Percentiles rank a stretch among this genome's conserved stretches.
Evolutionary conservation across 164 flowering plant species (phyloP).

Genomic region (Magnolia sinica): DNA sequence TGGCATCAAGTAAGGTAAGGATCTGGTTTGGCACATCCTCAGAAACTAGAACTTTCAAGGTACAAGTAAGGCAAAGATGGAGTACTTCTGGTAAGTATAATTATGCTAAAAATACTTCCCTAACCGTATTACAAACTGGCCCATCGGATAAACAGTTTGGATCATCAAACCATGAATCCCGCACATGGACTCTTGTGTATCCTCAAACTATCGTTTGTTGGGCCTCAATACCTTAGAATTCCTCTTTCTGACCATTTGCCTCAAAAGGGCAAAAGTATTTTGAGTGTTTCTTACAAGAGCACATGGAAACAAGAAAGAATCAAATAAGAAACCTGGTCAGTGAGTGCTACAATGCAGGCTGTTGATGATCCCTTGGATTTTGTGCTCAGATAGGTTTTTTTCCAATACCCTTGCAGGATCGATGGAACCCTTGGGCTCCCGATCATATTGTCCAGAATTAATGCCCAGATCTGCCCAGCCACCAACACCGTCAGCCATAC

Average conservation of each 20-base stretch:
- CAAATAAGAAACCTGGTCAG: constrained; percentile 69
- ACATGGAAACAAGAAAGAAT: neutral
- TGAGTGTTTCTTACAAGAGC: neutral
- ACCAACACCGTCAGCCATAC: constrained; percentile 98
- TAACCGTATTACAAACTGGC: no score
- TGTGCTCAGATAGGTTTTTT: constrained; percentile 79
- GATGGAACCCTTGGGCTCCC: constrained; percentile 81
- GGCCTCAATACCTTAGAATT: neutral
- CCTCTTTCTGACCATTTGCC: neutral
- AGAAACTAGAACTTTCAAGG: no score
- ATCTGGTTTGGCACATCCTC: no score
- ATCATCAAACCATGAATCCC: no score
- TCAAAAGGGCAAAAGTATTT: neutral
- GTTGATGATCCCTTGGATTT: constrained; percentile 91
- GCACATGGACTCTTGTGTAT: no score
- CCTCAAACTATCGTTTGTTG: no score
- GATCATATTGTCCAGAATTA: constrained; percentile 74
- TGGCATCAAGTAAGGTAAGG: no score
- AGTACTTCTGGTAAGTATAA: no score
- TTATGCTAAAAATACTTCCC: no score
- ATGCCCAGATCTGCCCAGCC: constrained; percentile 93
- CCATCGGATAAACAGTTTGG: no score
- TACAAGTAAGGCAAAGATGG: no score
- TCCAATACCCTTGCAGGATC: constrained; percentile 88
- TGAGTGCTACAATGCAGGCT: constrained; percentile 91